phyloP scores from a whole-genome alignment of 2,329 filamentous ascomycete species.

The Fusarium xylarioides region DNA sequence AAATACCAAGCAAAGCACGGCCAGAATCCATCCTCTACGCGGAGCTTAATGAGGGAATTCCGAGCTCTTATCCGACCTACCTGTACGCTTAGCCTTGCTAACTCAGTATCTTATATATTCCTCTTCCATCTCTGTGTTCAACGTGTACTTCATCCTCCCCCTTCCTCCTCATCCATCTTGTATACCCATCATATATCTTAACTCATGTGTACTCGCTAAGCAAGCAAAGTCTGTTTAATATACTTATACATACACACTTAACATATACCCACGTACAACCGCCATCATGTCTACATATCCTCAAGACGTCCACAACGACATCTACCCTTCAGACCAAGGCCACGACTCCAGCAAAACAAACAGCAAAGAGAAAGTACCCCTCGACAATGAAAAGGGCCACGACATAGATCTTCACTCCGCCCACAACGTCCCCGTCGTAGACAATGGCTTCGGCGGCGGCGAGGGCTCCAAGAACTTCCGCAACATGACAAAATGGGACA shows the following conservation, averaged over 20 bases:
- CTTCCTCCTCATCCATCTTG: not conserved
- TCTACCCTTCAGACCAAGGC: slow-evolving; percentile 41
- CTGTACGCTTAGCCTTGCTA: slow-evolving; percentile 9
- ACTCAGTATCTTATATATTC: slow-evolving; percentile 31
- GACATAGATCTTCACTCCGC: slow-evolving; percentile 32
- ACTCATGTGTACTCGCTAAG: not conserved
- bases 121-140: slow-evolving; percentile 14
- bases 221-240: slow-evolving; percentile 4
- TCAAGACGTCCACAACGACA: slow-evolving; percentile 33
- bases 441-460: slow-evolving; percentile 43
- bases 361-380: slow-evolving; percentile 41
- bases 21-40: slow-evolving; percentile 6
- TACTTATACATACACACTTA: not conserved
- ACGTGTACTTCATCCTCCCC: not conserved
- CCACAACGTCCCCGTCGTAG: slow-evolving; percentile 29
- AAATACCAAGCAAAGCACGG: slow-evolving; percentile 17
- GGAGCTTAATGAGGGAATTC: slow-evolving; percentile 39
- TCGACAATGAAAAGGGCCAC: slow-evolving; percentile 20
- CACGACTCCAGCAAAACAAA: slow-evolving; percentile 40
- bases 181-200: not conserved
- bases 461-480: slow-evolving; percentile 47
- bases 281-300: slow-evolving; percentile 33
- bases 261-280: not conserved
- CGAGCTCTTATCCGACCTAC: slow-evolving; percentile 12
- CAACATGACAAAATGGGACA: slow-evolving; percentile 48